These are phyloP conservation scores for Annulohypoxylon moriforme DNA, from an alignment of 495 filamentous ascomycete genomes.

Conservation along the genomic window DNA sequence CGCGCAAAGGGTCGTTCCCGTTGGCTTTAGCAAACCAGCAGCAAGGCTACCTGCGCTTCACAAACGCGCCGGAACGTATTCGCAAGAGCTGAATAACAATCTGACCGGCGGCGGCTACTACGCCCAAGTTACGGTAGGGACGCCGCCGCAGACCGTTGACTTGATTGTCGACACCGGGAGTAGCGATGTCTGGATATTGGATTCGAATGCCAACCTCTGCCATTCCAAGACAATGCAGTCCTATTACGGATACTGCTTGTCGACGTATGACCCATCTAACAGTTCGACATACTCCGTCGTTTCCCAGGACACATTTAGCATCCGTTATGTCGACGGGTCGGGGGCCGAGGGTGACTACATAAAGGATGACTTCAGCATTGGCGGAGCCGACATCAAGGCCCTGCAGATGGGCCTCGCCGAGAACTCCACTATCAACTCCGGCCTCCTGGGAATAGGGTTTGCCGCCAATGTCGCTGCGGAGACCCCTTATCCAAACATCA, in stretches of 20 bases:
- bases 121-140: constrained; percentile 74
- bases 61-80: constrained; percentile 47
- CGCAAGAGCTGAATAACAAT: constrained; percentile 58
- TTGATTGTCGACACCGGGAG: constrained; percentile 81
- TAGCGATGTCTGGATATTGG: constrained; percentile 83
- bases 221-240: constrained; percentile 46
- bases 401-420: constrained; percentile 89
- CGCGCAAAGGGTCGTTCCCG: constrained; percentile 42
- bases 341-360: constrained; percentile 76
- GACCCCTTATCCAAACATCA: constrained; percentile 79
- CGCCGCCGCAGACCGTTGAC: constrained; percentile 68
- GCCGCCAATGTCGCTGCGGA: constrained; percentile 74
- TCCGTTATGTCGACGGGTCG: constrained; percentile 83
- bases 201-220: constrained; percentile 58
- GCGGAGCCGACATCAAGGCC: constrained; percentile 67
- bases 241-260: constrained; percentile 47
- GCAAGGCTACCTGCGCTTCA: constrained; percentile 23
- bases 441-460: constrained; percentile 94
- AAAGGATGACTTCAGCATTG: constrained; percentile 77
- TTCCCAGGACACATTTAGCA: constrained; percentile 73
- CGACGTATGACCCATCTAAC: constrained; percentile 61
- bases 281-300: constrained; percentile 79
- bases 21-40: constrained; percentile 40
- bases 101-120: constrained; percentile 68
- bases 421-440: constrained; percentile 72